These are phyloP conservation scores for Clavaria fumosa DNA, from an alignment of 768 basidiomycete genomes.

Conservation along the genomic window DNA sequence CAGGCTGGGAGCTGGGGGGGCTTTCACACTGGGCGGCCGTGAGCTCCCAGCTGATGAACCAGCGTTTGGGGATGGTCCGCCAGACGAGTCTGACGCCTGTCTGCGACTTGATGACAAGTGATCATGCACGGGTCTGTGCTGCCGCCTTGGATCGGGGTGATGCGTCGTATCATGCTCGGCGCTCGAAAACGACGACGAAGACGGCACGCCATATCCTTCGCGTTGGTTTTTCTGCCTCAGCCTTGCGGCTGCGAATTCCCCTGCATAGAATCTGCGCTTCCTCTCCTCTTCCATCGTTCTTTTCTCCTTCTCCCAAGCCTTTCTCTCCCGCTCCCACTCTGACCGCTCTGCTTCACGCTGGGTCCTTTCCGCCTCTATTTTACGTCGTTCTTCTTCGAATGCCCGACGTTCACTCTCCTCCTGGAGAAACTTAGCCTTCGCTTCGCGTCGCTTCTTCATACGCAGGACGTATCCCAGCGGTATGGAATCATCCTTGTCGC, in stretches of 20 bases:
- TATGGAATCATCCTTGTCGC: slow-evolving; percentile 50
- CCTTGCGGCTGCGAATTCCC: slow-evolving; percentile 47
- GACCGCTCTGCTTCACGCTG: slow-evolving; percentile 28
- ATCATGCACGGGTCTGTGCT: slow-evolving; percentile 24
- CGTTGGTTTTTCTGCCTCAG: slow-evolving; percentile 42
- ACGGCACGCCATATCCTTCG: slow-evolving; percentile 20
- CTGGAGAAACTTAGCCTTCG: slow-evolving; percentile 52
- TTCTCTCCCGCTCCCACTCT: slow-evolving; percentile 30
- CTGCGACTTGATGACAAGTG: slow-evolving; percentile 25
- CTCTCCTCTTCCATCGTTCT: slow-evolving; percentile 32
- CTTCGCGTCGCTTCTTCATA: slow-evolving; percentile 55
- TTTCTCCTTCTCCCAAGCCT: slow-evolving; percentile 35
- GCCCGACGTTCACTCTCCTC: slow-evolving; percentile 41
- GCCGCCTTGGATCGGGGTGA: slow-evolving; percentile 27
- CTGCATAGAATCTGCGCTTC: slow-evolving; percentile 32
- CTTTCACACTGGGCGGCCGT: slow-evolving; percentile 28
- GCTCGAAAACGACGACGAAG: slow-evolving; percentile 22
- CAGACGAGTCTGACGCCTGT: slow-evolving; percentile 30
- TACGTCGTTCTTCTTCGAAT: slow-evolving; percentile 28
- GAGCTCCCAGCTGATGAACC: slow-evolving; percentile 42
- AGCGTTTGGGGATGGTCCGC: slow-evolving; percentile 18
- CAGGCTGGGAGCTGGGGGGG: slow-evolving; percentile 16
- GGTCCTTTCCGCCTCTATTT: slow-evolving; percentile 28
- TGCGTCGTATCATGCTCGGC: slow-evolving; percentile 28
- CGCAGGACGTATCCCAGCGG: slow-evolving; percentile 59